Conservation (phyloP, 352 stramenopile species). For the Globisporangium abappressorium region DNA sequence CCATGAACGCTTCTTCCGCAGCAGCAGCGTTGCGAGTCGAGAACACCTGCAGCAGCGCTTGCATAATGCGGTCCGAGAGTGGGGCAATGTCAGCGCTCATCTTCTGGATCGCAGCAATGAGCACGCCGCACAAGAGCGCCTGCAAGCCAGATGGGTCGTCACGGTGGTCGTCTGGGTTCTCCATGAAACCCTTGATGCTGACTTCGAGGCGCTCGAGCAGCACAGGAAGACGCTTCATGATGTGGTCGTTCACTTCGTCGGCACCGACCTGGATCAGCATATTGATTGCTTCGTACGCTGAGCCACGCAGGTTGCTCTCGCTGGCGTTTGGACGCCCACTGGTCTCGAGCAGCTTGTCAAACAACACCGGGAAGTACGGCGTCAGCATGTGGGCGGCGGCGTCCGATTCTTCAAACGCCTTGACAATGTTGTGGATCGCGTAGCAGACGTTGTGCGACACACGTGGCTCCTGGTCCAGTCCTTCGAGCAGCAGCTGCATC, state of each 20-base stretch:
- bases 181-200: constrained; percentile 60
- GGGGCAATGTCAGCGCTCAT: constrained; percentile 85
- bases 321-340: constrained; percentile 86
- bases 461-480: constrained; percentile 83
- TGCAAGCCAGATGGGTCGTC: constrained; percentile 75
- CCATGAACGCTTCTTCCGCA: constrained; percentile 96
- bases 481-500: constrained; percentile 85
- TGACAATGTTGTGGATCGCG: constrained; percentile 96
- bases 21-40: constrained; percentile 91
- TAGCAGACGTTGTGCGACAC: constrained; percentile 95
- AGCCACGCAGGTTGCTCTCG: constrained; percentile 90
- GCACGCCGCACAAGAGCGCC: constrained; percentile 87
- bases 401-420: constrained; percentile 87
- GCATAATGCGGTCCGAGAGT: constrained; percentile 93
- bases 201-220: constrained; percentile 77
- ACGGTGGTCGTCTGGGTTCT: constrained; percentile 72
- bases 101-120: constrained; percentile 94
- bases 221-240: constrained; percentile 74
- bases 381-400: constrained; percentile 81
- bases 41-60: constrained; percentile 94
- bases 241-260: constrained; percentile 72
- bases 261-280: constrained; percentile 90
- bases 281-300: constrained; percentile 93
- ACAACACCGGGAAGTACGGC: constrained; percentile 89
- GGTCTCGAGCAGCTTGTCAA: constrained; percentile 92